These are phyloP conservation scores for Helichrysum umbraculigerum DNA, from an alignment of 129 eudicot genomes.

Conservation along the genomic window DNA sequence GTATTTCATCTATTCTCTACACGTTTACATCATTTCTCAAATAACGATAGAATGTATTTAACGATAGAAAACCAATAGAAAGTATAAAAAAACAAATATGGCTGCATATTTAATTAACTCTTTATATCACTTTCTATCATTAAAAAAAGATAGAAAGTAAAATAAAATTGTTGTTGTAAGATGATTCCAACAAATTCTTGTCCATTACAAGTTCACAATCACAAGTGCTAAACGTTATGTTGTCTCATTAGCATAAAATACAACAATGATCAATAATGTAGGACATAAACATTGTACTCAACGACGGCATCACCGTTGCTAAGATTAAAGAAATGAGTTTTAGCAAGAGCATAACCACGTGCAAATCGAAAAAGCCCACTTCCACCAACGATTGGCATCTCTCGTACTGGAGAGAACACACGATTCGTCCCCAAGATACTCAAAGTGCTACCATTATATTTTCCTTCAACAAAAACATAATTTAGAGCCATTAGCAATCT, in stretches of 20 bases:
- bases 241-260: neutral
- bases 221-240: neutral
- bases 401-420: slow-evolving; percentile 23
- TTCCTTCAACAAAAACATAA: slow-evolving; percentile 30
- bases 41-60: too few relatives aligned
- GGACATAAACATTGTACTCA: slow-evolving; percentile 39
- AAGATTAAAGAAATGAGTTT: slow-evolving; percentile 16
- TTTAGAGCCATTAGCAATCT: slow-evolving; percentile 31
- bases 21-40: too few relatives aligned
- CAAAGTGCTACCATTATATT: slow-evolving; percentile 42
- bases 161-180: too few relatives aligned
- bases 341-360: slow-evolving; percentile 46
- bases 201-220: neutral
- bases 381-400: slow-evolving; percentile 46
- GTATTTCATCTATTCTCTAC: too few relatives aligned
- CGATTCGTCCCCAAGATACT: slow-evolving; percentile 34
- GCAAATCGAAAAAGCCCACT: slow-evolving; percentile 45
- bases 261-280: slow-evolving; percentile 21
- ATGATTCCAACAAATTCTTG: too few relatives aligned
- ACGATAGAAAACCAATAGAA: too few relatives aligned
- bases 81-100: too few relatives aligned
- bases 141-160: too few relatives aligned
- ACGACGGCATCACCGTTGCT: slow-evolving; percentile 39
- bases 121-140: too few relatives aligned
- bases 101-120: too few relatives aligned